Evolutionary conservation across 1,284 basidiomycete species (phyloP).

Genomic region (Malassezia caprae): DNA sequence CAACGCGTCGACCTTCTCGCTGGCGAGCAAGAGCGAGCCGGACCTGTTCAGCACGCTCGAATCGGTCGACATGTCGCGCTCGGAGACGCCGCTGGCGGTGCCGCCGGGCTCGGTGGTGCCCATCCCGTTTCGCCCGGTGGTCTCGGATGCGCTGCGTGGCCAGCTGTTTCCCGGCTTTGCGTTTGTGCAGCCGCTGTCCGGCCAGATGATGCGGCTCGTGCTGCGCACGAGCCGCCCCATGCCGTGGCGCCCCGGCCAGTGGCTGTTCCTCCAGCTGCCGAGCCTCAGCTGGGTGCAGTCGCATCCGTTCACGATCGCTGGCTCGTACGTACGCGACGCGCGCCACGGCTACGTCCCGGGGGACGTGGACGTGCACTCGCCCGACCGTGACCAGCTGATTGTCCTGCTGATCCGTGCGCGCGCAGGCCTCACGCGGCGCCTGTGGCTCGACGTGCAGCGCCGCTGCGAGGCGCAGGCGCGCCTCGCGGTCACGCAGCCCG

Average conservation of each 20-base stretch:
- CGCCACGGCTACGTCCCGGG: background rate
- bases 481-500: background rate
- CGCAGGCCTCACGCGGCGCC: conserved; percentile 63
- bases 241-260: conserved; percentile 67
- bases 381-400: conserved; percentile 53
- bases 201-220: conserved; percentile 64
- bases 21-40: background rate
- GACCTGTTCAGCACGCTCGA: background rate
- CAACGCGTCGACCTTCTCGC: background rate
- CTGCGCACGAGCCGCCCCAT: conserved; percentile 54
- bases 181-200: conserved; percentile 67
- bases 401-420: conserved; percentile 67
- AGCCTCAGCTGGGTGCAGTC: conserved; percentile 60
- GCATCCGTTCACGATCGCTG: conserved; percentile 71
- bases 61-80: background rate
- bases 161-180: conserved; percentile 57
- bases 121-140: conserved; percentile 24
- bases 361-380: conserved; percentile 39
- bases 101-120: background rate
- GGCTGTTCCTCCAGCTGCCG: conserved; percentile 65
- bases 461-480: background rate
- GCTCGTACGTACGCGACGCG: conserved; percentile 24
- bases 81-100: background rate
- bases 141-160: conserved; percentile 34
- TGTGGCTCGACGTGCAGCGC: conserved; percentile 57